Evolutionary conservation across 2,329 filamentous ascomycete species (phyloP).

Genomic region (Alternaria hordeiaustralica): DNA sequence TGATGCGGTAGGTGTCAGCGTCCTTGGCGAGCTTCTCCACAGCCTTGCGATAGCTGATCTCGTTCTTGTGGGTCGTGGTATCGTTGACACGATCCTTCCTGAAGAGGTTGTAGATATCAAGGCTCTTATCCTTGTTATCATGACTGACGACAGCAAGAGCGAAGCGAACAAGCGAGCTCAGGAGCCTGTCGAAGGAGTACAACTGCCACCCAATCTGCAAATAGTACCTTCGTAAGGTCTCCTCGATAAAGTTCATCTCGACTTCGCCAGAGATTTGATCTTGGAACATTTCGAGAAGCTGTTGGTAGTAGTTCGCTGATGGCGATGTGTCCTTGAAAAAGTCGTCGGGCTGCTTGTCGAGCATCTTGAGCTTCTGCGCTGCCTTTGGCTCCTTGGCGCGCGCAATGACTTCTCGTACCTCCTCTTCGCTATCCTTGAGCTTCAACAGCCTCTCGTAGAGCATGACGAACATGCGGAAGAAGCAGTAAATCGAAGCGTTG

Average conservation of each 20-base stretch:
- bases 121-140: conserved; percentile 91
- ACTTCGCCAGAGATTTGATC: conserved; percentile 83
- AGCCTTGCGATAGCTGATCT: conserved; percentile 88
- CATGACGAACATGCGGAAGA: conserved; percentile 92
- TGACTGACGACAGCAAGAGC: conserved; percentile 82
- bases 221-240: conserved; percentile 90
- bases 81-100: conserved; percentile 80
- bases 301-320: conserved; percentile 79
- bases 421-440: conserved; percentile 79
- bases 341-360: conserved; percentile 75
- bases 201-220: conserved; percentile 89
- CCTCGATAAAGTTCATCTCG: conserved; percentile 84
- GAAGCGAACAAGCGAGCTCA: conserved; percentile 80
- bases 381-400: conserved; percentile 79
- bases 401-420: conserved; percentile 75
- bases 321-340: conserved; percentile 73
- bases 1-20: conserved; percentile 86
- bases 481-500: conserved; percentile 91
- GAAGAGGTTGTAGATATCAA: conserved; percentile 88
- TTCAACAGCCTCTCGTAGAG: conserved; percentile 83
- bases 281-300: conserved; percentile 84
- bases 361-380: conserved; percentile 81
- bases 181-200: conserved; percentile 89
- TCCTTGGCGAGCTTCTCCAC: conserved; percentile 94
- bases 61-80: conserved; percentile 85